Conservation (phyloP, 208 protist species). For the Crithidia bombi region DNA sequence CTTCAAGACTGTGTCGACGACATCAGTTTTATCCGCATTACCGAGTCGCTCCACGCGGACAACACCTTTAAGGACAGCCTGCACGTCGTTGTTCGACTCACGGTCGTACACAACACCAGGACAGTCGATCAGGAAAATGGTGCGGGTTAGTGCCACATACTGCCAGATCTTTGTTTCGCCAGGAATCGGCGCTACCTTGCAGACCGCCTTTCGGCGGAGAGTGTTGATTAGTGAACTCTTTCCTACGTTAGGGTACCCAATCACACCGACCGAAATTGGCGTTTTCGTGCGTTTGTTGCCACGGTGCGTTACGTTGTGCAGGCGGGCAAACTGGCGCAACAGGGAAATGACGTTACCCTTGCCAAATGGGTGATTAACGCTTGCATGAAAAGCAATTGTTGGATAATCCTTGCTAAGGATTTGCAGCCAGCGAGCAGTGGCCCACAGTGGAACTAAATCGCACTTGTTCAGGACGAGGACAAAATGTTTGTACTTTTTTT, state of each 20-base stretch:
- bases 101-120: conserved; percentile 98
- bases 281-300: conserved; percentile 89
- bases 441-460: conserved; percentile 99
- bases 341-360: conserved; percentile 99
- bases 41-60: conserved; percentile 93
- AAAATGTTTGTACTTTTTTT: conserved; percentile 99
- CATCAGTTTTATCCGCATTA: conserved; percentile 92
- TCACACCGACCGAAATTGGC: conserved; percentile 90
- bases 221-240: conserved; percentile 99
- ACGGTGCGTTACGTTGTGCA: conserved; percentile 91
- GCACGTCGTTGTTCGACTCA: conserved; percentile 95
- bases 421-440: conserved; percentile 97
- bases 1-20: conserved; percentile 95
- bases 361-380: conserved; percentile 99
- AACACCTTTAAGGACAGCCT: conserved; percentile 98
- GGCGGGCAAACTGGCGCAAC: conserved; percentile 96
- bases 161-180: conserved; percentile 99
- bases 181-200: conserved; percentile 99
- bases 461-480: conserved; percentile 99
- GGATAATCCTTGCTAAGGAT: conserved; percentile 98
- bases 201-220: conserved; percentile 97
- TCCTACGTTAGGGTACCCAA: conserved; percentile 99
- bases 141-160: conserved; percentile 98
- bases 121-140: conserved; percentile 99
- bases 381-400: conserved; percentile 99